Percentiles rank a stretch among this genome's conserved stretches.
These are phyloP conservation scores for Corylus heterophylla DNA, from an alignment of 306 rosid genomes.

Conservation along the genomic window DNA sequence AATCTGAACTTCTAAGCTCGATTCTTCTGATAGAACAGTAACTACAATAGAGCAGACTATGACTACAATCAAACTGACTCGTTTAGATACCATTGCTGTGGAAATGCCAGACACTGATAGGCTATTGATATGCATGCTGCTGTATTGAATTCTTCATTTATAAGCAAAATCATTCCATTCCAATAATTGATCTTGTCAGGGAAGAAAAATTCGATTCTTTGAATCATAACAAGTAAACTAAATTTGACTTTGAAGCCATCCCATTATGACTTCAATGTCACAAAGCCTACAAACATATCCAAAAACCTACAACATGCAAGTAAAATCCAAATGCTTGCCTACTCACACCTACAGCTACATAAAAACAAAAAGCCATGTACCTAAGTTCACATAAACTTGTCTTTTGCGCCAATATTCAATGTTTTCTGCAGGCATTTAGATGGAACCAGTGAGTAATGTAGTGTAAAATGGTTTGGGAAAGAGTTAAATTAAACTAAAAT, in stretches of 20 bases:
- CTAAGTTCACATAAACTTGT: no score
- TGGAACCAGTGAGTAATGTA: no score
- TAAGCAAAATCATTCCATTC: background rate
- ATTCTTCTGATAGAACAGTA: slow-evolving; percentile 28
- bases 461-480: no score
- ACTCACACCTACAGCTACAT: no score
- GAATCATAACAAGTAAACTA: slow-evolving; percentile 6
- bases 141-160: slow-evolving; percentile 25
- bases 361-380: no score
- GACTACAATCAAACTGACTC: slow-evolving; percentile 35
- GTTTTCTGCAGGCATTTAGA: no score
- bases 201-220: slow-evolving; percentile 22
- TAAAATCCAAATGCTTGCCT: no score
- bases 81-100: slow-evolving; percentile 42
- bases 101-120: slow-evolving; percentile 11
- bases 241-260: background rate
- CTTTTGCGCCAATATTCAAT: no score
- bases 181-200: background rate
- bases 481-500: no score
- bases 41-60: slow-evolving; percentile 18
- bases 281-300: no score
- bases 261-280: no score
- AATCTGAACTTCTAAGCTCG: slow-evolving; percentile 47
- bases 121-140: background rate
- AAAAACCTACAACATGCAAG: no score